A percentile compares a stretch with the other conserved stretches of the same genome.
phyloP scores from a whole-genome alignment of 139 green algal genomes.

The Auxenochlorella pyrenoidosa region DNA sequence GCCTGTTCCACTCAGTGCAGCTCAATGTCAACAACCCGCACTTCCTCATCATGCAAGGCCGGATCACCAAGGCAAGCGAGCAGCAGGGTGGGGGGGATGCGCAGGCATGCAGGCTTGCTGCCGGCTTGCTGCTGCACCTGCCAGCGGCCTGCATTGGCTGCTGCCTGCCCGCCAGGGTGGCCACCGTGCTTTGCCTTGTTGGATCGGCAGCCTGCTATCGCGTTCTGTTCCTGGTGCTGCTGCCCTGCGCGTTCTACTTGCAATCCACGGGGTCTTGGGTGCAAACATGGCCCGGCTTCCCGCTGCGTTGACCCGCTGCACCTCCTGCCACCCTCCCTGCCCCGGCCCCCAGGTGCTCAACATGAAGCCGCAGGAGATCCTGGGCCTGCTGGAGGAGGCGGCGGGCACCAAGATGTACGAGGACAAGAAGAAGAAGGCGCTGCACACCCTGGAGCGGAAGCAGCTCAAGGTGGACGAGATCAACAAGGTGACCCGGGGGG shows the following conservation, averaged over 20 bases:
- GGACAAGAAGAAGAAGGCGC: constrained; percentile 94
- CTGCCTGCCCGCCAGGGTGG: neutral
- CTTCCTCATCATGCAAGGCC: constrained; percentile 99
- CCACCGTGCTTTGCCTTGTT: neutral
- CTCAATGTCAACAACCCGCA: constrained; percentile 99
- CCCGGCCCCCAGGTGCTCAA: constrained; percentile 91
- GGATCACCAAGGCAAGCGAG: constrained; percentile 88
- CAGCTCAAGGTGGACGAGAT: constrained; percentile 96
- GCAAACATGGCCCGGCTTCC: too few relatives aligned
- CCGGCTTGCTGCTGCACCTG: neutral
- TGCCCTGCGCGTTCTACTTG: too few relatives aligned
- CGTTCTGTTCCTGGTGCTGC: too few relatives aligned
- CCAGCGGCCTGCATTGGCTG: too few relatives aligned
- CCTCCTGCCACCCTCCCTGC: too few relatives aligned
- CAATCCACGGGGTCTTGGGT: too few relatives aligned
- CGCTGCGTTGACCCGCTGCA: too few relatives aligned
- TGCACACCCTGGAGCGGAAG: constrained; percentile 94
- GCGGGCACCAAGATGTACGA: constrained; percentile 99
- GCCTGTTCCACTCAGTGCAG: constrained; percentile 99
- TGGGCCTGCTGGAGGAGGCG: constrained; percentile 98
- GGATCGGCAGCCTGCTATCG: neutral
- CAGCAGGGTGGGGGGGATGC: neutral
- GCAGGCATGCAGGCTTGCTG: neutral
- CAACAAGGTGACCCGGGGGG: constrained; percentile 78
- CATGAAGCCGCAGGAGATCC: constrained; percentile 98